These are phyloP conservation scores for Fusarium nurragi DNA, from an alignment of 2,329 filamentous ascomycete species.

Conservation along the genomic window DNA sequence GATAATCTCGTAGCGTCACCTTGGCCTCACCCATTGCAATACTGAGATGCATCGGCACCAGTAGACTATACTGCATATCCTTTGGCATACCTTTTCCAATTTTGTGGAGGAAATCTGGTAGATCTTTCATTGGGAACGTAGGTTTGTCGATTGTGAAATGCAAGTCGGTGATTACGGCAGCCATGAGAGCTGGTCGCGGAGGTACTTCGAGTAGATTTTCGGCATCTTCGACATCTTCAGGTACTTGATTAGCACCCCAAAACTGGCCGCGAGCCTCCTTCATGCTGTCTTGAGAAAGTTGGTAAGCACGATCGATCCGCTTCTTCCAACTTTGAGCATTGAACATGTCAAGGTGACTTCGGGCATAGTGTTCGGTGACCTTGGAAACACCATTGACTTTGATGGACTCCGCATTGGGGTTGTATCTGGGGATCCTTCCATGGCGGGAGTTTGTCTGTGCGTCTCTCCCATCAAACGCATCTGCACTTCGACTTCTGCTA, in stretches of 20 bases:
- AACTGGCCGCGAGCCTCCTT: conserved; percentile 82
- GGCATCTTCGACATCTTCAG: conserved; percentile 81
- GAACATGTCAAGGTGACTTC: conserved; percentile 76
- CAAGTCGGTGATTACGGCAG: conserved; percentile 82
- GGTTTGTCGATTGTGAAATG: conserved; percentile 90
- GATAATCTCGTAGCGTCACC: conserved; percentile 90
- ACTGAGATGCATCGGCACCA: conserved; percentile 89
- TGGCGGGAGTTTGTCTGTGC: conserved; percentile 46
- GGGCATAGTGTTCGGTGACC: conserved; percentile 79
- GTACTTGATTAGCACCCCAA: conserved; percentile 82
- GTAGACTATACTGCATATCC: conserved; percentile 88
- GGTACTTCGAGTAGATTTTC: conserved; percentile 89
- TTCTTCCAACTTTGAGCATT: conserved; percentile 93
- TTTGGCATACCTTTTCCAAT: conserved; percentile 97
- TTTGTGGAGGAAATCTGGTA: conserved; percentile 84
- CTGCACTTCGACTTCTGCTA: conserved; percentile 66
- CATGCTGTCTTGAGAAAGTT: conserved; percentile 76
- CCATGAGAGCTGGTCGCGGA: conserved; percentile 84
- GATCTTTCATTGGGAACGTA: conserved; percentile 83
- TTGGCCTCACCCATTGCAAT: conserved; percentile 91
- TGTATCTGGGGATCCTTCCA: conserved; percentile 71
- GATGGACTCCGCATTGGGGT: conserved; percentile 74
- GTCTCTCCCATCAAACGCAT: conserved; percentile 51
- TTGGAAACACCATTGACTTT: conserved; percentile 77
- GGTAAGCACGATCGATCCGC: conserved; percentile 81